phyloP scores from a whole-genome alignment of 306 rosid species.

The Phaseolus lunatus region DNA sequence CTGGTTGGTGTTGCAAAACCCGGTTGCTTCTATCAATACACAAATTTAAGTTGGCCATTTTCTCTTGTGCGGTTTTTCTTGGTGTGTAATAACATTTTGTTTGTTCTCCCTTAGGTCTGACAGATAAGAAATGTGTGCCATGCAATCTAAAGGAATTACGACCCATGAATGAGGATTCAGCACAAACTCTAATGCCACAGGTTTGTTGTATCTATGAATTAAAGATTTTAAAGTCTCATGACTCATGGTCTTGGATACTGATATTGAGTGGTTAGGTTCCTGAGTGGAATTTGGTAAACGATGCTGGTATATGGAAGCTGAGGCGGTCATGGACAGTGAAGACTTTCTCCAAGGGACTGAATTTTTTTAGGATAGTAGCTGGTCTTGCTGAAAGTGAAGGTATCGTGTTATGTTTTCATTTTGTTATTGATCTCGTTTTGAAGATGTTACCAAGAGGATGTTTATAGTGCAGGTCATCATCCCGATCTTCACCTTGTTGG shows the following conservation, averaged over 20 bases:
- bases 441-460: neutral
- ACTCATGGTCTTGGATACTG: slow-evolving; percentile 22
- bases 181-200: slow-evolving; percentile 64
- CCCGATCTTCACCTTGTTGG: slow-evolving; percentile 92
- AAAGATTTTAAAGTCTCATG: neutral
- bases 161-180: slow-evolving; percentile 78
- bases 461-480: slow-evolving; percentile 70
- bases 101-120: slow-evolving; percentile 54
- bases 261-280: slow-evolving; percentile 54
- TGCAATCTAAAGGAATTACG: slow-evolving; percentile 70
- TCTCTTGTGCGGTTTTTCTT: neutral
- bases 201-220: slow-evolving; percentile 48
- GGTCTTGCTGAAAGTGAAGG: slow-evolving; percentile 85
- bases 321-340: slow-evolving; percentile 69
- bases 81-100: no score
- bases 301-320: slow-evolving; percentile 67
- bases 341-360: slow-evolving; percentile 80
- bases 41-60: neutral
- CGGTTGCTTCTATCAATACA: neutral
- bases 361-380: slow-evolving; percentile 68
- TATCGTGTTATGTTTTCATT: slow-evolving; percentile 33
- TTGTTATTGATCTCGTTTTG: slow-evolving; percentile 20
- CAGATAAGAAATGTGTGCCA: slow-evolving; percentile 81
- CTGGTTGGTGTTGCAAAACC: neutral
- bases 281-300: slow-evolving; percentile 72